Conservation (phyloP, 1,284 basidiomycete species). For the Sanghuangporus baumii region DNA sequence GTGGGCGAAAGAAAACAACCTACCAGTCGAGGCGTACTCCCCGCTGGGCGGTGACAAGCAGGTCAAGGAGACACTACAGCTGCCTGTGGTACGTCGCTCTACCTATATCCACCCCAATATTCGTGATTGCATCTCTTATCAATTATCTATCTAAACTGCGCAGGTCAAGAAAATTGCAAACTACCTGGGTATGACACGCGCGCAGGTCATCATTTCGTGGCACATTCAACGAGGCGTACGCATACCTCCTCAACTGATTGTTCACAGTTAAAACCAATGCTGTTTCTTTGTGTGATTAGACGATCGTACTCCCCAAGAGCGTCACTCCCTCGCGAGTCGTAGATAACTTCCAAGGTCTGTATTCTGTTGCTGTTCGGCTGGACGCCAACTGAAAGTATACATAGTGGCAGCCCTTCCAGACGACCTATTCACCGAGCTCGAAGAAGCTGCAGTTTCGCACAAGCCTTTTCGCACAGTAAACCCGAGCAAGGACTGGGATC, state of each 20-base stretch:
- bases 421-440: constrained; percentile 52
- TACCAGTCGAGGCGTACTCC: constrained; percentile 71
- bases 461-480: constrained; percentile 49
- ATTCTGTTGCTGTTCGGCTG: background rate
- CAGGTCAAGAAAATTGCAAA: constrained; percentile 55
- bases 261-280: constrained; percentile 31
- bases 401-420: constrained; percentile 43
- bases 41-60: constrained; percentile 64
- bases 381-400: background rate
- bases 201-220: constrained; percentile 79
- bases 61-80: constrained; percentile 47
- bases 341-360: constrained; percentile 59
- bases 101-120: no score
- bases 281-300: constrained; percentile 29
- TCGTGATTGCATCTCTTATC: background rate
- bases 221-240: constrained; percentile 71
- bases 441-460: constrained; percentile 53
- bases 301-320: constrained; percentile 74
- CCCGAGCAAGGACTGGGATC: constrained; percentile 56
- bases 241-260: constrained; percentile 14
- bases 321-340: constrained; percentile 67
- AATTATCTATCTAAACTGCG: background rate
- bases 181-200: constrained; percentile 65
- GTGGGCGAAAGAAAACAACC: constrained; percentile 59
- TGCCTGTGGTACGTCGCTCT: constrained; percentile 43